phyloP scores from a whole-genome alignment of 78 protist species.

The Pelomyxa schiedti region DNA sequence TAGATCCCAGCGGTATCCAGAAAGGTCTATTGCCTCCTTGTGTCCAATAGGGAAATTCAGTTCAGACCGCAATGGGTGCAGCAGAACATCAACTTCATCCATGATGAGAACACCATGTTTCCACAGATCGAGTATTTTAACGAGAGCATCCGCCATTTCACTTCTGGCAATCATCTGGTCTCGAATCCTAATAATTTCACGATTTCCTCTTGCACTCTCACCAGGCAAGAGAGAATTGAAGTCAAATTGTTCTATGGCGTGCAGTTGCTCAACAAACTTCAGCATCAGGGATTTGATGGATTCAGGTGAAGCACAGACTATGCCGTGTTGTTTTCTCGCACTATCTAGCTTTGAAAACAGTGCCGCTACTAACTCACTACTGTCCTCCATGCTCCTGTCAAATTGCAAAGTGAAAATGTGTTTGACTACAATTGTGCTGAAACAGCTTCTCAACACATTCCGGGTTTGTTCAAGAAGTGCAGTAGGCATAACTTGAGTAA shows the following conservation, averaged over 20 bases:
- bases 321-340: not conserved
- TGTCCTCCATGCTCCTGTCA: conserved; percentile 22
- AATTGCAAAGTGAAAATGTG: conserved; percentile 42
- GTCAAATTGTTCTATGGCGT: not conserved
- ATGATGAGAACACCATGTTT: conserved; percentile 8
- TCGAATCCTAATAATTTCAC: not conserved
- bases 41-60: conserved; percentile 75
- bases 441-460: conserved; percentile 31
- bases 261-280: conserved; percentile 45
- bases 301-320: conserved; percentile 23
- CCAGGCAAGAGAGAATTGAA: not conserved
- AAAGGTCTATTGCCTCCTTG: conserved; percentile 15
- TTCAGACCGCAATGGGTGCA: conserved; percentile 68
- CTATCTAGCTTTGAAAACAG: conserved; percentile 1
- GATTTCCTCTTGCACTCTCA: not conserved
- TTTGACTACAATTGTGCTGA: conserved; percentile 45
- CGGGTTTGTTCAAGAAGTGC: conserved; percentile 54
- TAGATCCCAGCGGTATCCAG: conserved; percentile 56
- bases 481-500: conserved; percentile 44
- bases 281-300: conserved; percentile 45
- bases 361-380: not conserved
- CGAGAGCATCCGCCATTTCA: conserved; percentile 3
- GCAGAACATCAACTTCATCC: conserved; percentile 64
- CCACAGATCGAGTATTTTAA: conserved; percentile 1
- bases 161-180: not conserved